phyloP scores from a whole-genome alignment of 2,329 filamentous ascomycete genomes.

The Daldinia sp. region DNA sequence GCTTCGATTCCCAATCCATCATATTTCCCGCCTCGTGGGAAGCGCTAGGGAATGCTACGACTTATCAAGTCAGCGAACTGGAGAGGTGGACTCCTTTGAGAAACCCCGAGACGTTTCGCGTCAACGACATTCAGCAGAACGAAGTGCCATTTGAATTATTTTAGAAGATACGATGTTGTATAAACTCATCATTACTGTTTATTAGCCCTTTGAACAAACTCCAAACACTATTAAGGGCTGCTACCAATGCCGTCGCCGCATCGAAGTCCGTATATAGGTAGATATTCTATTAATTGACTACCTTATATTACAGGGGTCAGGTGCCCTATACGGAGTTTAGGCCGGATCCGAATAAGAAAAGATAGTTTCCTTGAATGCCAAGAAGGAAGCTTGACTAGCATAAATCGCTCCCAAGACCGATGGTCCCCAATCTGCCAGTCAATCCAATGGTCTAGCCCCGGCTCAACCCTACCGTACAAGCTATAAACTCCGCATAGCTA shows the following conservation, averaged over 20 bases:
- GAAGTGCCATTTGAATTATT: conserved; percentile 16
- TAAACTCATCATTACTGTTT: background rate
- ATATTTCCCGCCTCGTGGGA: background rate
- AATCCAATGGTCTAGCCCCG: background rate
- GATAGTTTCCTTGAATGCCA: background rate
- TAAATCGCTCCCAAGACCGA: background rate
- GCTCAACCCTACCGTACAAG: background rate
- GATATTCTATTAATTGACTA: background rate
- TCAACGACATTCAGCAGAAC: conserved; percentile 34
- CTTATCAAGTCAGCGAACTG: conserved; percentile 16
- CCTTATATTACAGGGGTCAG: background rate
- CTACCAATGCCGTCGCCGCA: background rate
- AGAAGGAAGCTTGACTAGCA: conserved; percentile 1
- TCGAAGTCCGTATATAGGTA: conserved; percentile 2
- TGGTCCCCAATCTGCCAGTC: background rate
- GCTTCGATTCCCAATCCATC: conserved; percentile 19
- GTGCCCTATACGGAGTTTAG: background rate
- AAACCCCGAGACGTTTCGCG: conserved; percentile 33
- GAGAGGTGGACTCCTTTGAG: conserved; percentile 33
- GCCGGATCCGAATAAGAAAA: background rate
- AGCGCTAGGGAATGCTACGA: background rate
- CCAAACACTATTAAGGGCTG: background rate
- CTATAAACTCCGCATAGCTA: background rate
- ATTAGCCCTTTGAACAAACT: background rate
- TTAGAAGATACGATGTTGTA: background rate